Conservation (phyloP, 257 asterid genomes). For the Solanum ossicruentum region DNA sequence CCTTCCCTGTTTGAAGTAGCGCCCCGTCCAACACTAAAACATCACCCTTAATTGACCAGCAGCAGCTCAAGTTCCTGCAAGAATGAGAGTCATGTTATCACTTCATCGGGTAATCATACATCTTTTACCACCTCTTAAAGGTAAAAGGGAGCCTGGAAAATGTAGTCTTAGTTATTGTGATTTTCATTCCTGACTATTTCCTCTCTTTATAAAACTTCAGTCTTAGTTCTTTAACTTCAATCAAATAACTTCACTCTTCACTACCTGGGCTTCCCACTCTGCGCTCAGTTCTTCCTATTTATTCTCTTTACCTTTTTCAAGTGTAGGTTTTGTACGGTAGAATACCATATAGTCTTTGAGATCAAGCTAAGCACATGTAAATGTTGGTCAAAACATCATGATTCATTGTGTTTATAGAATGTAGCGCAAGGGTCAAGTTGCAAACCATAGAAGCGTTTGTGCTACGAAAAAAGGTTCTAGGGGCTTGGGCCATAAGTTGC, state of each 20-base stretch:
- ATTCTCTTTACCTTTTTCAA: background rate
- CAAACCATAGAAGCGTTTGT: background rate
- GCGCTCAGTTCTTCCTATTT: background rate
- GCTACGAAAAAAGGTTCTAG: background rate
- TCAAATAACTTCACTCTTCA: background rate
- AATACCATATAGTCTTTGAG: background rate
- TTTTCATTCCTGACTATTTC: background rate
- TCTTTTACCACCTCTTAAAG: background rate
- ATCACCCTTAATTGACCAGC: background rate
- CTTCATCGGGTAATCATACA: background rate
- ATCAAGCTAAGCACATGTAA: background rate
- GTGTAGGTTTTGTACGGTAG: background rate
- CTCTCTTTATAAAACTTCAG: background rate
- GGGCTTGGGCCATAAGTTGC: background rate
- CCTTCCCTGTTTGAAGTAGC: background rate
- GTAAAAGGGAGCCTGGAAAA: background rate
- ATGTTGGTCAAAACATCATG: background rate
- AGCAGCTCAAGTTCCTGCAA: background rate
- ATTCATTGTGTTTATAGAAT: background rate
- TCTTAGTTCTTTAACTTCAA: background rate
- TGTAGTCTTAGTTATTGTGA: background rate
- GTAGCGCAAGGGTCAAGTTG: background rate
- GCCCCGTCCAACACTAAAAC: background rate
- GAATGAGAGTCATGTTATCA: background rate
- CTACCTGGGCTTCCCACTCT: background rate